Percentiles rank a stretch among this genome's conserved stretches.
These are phyloP conservation scores for Hypoxylon sp. DNA, from an alignment of 2,329 filamentous ascomycete genomes.

Conservation along the genomic window DNA sequence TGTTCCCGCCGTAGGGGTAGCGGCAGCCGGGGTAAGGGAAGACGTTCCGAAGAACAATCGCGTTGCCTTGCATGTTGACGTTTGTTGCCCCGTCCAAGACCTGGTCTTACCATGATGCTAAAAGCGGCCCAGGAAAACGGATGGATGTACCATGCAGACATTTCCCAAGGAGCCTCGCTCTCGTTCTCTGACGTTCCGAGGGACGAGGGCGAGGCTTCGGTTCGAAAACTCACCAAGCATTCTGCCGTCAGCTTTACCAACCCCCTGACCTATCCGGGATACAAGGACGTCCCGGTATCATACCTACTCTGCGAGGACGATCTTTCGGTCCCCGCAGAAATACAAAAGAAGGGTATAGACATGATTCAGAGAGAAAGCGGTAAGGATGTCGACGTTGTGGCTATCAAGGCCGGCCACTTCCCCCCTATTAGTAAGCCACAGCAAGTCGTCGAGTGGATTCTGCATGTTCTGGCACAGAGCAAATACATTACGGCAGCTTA, in stretches of 20 bases:
- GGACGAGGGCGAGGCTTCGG: constrained; percentile 32
- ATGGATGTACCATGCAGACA: constrained; percentile 38
- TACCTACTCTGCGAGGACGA: constrained; percentile 52
- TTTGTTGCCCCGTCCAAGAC: constrained; percentile 19
- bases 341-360: constrained; percentile 46
- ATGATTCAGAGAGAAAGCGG: constrained; percentile 43
- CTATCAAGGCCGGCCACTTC: constrained; percentile 47
- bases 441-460: constrained; percentile 39
- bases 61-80: constrained; percentile 5
- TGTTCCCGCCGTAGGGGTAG: constrained; percentile 37
- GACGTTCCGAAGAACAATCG: constrained; percentile 10
- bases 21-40: constrained; percentile 19
- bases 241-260: constrained; percentile 46
- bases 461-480: no score
- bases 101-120: constrained; percentile 19
- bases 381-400: constrained; percentile 50
- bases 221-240: constrained; percentile 38
- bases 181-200: constrained; percentile 41
- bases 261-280: constrained; percentile 50
- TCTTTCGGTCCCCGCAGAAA: constrained; percentile 40
- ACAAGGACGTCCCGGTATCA: constrained; percentile 51
- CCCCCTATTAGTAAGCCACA: constrained; percentile 42
- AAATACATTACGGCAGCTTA: no score
- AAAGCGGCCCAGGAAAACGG: background rate
- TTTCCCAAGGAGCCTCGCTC: constrained; percentile 17